phyloP scores from a whole-genome alignment of 352 stramenopile species.

The Elongisporangium prolatum region DNA sequence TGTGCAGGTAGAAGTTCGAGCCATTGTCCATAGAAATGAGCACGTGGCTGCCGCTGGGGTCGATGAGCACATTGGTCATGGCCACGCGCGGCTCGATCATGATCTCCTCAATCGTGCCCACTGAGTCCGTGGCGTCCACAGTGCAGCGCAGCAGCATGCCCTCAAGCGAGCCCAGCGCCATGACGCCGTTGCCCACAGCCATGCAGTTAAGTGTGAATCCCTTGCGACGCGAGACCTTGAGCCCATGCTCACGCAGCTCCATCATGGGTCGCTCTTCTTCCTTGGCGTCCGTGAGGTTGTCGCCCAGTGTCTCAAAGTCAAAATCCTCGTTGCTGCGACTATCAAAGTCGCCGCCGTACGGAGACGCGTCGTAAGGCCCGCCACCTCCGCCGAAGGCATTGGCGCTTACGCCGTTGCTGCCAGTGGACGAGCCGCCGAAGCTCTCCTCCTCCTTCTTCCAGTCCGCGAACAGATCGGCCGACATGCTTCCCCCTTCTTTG shows the following conservation, averaged over 20 bases:
- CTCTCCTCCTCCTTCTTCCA: constrained; percentile 80
- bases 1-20: constrained; percentile 84
- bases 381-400: constrained; percentile 10
- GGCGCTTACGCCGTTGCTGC: constrained; percentile 8
- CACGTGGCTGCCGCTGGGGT: constrained; percentile 75
- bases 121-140: constrained; percentile 71
- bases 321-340: constrained; percentile 63
- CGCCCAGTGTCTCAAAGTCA: constrained; percentile 62
- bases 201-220: constrained; percentile 82
- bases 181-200: constrained; percentile 73
- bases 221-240: constrained; percentile 83
- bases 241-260: constrained; percentile 78
- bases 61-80: constrained; percentile 77
- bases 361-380: constrained; percentile 33
- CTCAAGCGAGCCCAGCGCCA: constrained; percentile 81
- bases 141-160: constrained; percentile 77
- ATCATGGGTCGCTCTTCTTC: constrained; percentile 82
- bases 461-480: constrained; percentile 85
- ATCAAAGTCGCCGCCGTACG: constrained; percentile 22
- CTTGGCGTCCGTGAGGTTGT: constrained; percentile 37
- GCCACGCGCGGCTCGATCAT: constrained; percentile 85
- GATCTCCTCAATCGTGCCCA: constrained; percentile 76
- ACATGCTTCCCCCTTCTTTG: constrained; percentile 42
- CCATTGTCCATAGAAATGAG: constrained; percentile 87
- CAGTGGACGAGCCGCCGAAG: constrained; percentile 5